Evolutionary conservation across 768 basidiomycete species (phyloP).

Genomic region (Lactarius vividus): DNA sequence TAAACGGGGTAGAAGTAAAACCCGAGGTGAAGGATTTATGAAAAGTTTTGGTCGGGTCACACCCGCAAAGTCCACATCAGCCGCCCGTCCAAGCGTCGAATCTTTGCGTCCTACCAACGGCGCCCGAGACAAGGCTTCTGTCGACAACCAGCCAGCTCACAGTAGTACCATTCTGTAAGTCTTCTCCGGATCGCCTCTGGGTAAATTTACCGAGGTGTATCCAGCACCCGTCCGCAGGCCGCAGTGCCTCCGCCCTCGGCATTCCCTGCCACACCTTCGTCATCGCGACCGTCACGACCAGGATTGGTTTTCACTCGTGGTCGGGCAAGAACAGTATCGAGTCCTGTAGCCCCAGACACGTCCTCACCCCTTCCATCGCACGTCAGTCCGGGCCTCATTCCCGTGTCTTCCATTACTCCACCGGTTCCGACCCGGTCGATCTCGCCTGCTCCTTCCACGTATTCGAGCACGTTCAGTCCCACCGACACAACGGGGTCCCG

Average conservation of each 20-base stretch:
- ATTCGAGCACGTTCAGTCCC: conserved; percentile 23
- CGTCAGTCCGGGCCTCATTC: conserved; percentile 19
- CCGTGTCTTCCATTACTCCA: not conserved
- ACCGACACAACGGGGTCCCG: conserved; percentile 29
- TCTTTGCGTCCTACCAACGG: conserved; percentile 50
- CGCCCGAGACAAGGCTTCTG: conserved; percentile 49
- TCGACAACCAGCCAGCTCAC: conserved; percentile 51
- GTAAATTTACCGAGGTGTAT: conserved; percentile 9
- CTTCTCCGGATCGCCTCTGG: conserved; percentile 4
- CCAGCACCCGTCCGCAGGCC: conserved; percentile 59
- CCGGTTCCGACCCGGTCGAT: conserved; percentile 14
- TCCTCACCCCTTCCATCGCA: conserved; percentile 18
- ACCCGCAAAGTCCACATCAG: conserved; percentile 39
- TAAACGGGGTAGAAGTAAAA: conserved; percentile 32
- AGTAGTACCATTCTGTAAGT: conserved; percentile 63
- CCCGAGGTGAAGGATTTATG: conserved; percentile 39
- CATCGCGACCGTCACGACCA: conserved; percentile 38
- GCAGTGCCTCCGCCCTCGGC: conserved; percentile 54
- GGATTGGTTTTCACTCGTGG: conserved; percentile 46
- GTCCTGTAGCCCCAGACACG: conserved; percentile 20
- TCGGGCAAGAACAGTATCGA: conserved; percentile 35
- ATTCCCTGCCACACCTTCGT: conserved; percentile 37
- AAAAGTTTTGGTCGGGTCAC: conserved; percentile 41
- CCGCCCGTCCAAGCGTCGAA: conserved; percentile 60
- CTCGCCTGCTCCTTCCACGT: conserved; percentile 25